Evolutionary conservation across 306 rosid species (phyloP).

Genomic region (Trifolium fragiferum): DNA sequence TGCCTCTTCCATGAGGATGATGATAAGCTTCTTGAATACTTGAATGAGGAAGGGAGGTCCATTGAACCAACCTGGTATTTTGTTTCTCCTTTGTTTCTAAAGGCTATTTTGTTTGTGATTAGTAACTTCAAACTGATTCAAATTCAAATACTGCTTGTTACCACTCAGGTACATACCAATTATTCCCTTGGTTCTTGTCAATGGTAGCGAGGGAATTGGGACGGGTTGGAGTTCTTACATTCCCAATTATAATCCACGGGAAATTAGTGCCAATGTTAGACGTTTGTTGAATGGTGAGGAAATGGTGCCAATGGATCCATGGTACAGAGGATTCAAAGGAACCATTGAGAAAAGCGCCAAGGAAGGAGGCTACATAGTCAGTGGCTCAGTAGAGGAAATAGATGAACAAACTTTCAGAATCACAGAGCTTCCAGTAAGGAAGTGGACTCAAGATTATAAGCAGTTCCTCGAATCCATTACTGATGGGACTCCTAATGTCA

Average conservation of each 20-base stretch:
- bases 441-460: slow-evolving; percentile 97
- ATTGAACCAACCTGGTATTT: slow-evolving; percentile 89
- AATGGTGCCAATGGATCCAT: slow-evolving; percentile 92
- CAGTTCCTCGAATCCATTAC: slow-evolving; percentile 80
- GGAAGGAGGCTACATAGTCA: slow-evolving; percentile 70
- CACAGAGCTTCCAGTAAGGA: slow-evolving; percentile 76
- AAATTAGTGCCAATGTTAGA: slow-evolving; percentile 77
- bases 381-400: slow-evolving; percentile 69
- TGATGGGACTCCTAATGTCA: slow-evolving; percentile 68
- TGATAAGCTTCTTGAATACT: slow-evolving; percentile 84
- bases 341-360: slow-evolving; percentile 68
- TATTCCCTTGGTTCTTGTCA: slow-evolving; percentile 88
- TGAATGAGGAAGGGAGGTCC: slow-evolving; percentile 85
- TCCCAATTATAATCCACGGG: slow-evolving; percentile 94
- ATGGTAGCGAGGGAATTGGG: slow-evolving; percentile 97
- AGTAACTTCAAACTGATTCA: neutral
- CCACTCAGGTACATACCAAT: slow-evolving; percentile 82
- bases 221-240: slow-evolving; percentile 92
- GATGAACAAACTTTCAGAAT: slow-evolving; percentile 69
- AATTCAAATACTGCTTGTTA: neutral
- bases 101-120: neutral
- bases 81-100: neutral
- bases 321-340: slow-evolving; percentile 91
- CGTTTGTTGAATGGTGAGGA: slow-evolving; percentile 63
- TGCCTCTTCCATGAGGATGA: slow-evolving; percentile 82